These are phyloP conservation scores for Elongisporangium prolatum DNA, from an alignment of 352 stramenopile genomes.

Conservation along the genomic window DNA sequence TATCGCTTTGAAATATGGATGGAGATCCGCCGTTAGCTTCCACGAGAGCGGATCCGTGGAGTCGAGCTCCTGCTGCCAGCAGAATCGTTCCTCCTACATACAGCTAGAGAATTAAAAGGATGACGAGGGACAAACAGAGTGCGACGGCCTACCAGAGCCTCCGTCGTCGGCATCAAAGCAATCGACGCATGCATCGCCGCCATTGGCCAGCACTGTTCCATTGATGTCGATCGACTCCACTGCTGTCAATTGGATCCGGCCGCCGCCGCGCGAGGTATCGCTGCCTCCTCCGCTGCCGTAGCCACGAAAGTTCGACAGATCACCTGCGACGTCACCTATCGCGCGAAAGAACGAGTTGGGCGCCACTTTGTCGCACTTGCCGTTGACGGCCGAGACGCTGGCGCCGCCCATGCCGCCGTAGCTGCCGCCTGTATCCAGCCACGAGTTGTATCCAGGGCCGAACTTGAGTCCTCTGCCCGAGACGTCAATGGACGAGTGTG, in stretches of 20 bases:
- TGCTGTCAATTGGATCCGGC: conserved; percentile 44
- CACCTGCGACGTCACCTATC: conserved; percentile 55
- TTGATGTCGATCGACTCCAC: conserved; percentile 42
- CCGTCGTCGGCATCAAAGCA: conserved; percentile 48
- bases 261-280: conserved; percentile 54
- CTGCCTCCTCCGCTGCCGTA: conserved; percentile 78
- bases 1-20: conserved; percentile 23
- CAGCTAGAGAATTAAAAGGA: too few species aligned
- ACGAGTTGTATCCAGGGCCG: conserved; percentile 77
- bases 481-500: conserved; percentile 43
- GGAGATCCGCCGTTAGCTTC: conserved; percentile 54
- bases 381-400: conserved; percentile 30
- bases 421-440: conserved; percentile 49
- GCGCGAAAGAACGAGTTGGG: conserved; percentile 57
- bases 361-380: conserved; percentile 46
- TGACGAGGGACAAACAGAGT: too few species aligned
- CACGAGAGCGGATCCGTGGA: conserved; percentile 37
- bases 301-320: conserved; percentile 62
- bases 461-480: conserved; percentile 70
- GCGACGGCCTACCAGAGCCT: conserved; percentile 27
- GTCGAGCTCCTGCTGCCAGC: conserved; percentile 24
- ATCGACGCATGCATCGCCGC: conserved; percentile 38
- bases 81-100: conserved; percentile 42
- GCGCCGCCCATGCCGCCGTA: conserved; percentile 78
- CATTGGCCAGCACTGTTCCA: conserved; percentile 60